These are phyloP conservation scores for Cytospora mali DNA, from an alignment of 2,329 filamentous ascomycete species.

Conservation along the genomic window DNA sequence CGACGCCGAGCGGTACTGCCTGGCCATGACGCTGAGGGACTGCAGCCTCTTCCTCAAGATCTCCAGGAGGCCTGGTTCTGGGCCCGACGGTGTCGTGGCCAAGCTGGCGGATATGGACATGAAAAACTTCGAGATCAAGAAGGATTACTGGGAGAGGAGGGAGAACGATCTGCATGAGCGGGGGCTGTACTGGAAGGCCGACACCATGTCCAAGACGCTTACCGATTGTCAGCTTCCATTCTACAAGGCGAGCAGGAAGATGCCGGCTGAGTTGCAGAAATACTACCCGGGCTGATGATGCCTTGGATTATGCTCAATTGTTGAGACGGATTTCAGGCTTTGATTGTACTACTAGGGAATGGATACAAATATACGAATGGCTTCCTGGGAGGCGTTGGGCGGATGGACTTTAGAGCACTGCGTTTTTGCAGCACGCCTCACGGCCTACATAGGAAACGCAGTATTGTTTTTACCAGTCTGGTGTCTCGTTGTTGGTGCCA, in stretches of 20 bases:
- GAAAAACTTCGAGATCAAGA: conserved; percentile 69
- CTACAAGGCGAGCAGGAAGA: conserved; percentile 17
- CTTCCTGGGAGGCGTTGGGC: neutral
- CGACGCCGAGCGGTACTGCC: conserved; percentile 47
- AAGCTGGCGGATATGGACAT: conserved; percentile 77
- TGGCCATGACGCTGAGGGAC: conserved; percentile 81
- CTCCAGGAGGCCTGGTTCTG: conserved; percentile 34
- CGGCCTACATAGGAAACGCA: neutral
- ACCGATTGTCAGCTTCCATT: conserved; percentile 27
- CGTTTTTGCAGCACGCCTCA: conserved; percentile 12
- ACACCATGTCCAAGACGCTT: conserved; percentile 5
- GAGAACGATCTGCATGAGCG: conserved; percentile 65
- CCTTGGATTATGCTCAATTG: neutral
- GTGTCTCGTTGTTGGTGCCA: neutral
- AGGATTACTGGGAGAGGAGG: conserved; percentile 66
- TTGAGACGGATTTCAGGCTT: neutral
- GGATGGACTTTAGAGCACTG: conserved; percentile 5
- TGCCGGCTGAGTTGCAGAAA: conserved; percentile 10
- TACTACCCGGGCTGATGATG: conserved; percentile 9
- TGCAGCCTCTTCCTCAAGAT: conserved; percentile 75
- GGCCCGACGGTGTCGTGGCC: conserved; percentile 47
- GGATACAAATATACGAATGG: neutral
- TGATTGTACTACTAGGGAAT: neutral
- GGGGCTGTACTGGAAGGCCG: conserved; percentile 62
- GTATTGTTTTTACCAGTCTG: neutral